Evolutionary conservation across 2,329 filamentous ascomycete species (phyloP), one percentile per base, ranked within the genome.

Genomic region (Sporothrix euskadiensis): DNA sequence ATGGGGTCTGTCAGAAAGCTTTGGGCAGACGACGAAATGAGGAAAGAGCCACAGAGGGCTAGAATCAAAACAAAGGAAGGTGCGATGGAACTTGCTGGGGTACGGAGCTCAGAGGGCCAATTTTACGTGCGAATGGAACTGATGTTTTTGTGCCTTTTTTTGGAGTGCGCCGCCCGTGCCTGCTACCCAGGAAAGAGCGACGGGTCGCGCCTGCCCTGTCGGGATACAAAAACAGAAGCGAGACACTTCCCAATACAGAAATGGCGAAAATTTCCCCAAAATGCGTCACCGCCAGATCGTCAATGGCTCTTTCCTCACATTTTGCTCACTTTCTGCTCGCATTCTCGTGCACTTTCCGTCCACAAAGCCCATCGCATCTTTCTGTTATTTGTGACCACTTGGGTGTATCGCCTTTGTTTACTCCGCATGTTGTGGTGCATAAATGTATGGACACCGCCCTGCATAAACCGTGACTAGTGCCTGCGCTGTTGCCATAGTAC

Each of bases 51-150:
- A 56, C 49, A 54, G 12, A 19, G 47, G 26, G 10, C 35, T 47
- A 68, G 71, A 73, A 74, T 59, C 69, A 75, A 73, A 74, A 75
- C 74, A 75, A 75, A 71, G 69, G 69, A 69, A 72, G 47, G 56
- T 72, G 57, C 71, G 71, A 72, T 63, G 69, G 69, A 63, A 61
- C 69, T 71, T 71, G 69, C 57, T 71, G 69, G 69, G 69, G 52
- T 47, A 19, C 54, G 54, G 35, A 54, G 66, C 47, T 35, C 30
- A 54, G 19, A 26, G 49, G 3, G 52, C 39, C 69, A 71, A 71
- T 61, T 57, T 71, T 71, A 71, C 69, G 54, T 69, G 66, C 66
- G 47, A 54, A 69, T 54, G 61, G 61, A 65, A 47, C 61, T 30
- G 61, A 47, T 39, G 61, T 47, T 47, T 65, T 65, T 41, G 22